phyloP scores from a whole-genome alignment of 768 basidiomycete genomes.

The Rhizopogon sp. region DNA sequence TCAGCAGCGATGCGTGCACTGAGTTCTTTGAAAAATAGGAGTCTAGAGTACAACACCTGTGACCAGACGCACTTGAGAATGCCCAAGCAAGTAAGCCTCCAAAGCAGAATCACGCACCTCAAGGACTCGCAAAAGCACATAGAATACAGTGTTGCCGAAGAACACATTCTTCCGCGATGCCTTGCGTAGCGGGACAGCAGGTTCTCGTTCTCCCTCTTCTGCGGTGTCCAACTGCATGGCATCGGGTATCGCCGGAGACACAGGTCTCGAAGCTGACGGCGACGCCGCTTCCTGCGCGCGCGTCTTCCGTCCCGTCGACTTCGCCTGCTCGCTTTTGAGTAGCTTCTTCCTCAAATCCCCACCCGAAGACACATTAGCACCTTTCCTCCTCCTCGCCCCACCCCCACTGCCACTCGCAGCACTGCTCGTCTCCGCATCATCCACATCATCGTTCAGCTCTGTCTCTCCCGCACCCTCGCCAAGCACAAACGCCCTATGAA shows the following conservation, averaged over 20 bases:
- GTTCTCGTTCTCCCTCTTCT: slow-evolving; percentile 23
- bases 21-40: slow-evolving; percentile 75
- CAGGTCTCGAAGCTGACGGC: slow-evolving; percentile 53
- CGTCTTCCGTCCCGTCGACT: slow-evolving; percentile 58
- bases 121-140: slow-evolving; percentile 76
- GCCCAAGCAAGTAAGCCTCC: background rate
- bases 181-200: slow-evolving; percentile 17
- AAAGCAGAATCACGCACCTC: slow-evolving; percentile 52
- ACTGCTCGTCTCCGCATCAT: slow-evolving; percentile 34
- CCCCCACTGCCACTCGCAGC: slow-evolving; percentile 27
- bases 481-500: slow-evolving; percentile 65
- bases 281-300: slow-evolving; percentile 48
- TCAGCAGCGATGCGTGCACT: slow-evolving; percentile 41
- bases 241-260: slow-evolving; percentile 55
- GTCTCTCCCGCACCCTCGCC: slow-evolving; percentile 57
- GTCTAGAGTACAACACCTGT: slow-evolving; percentile 78
- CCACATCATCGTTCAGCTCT: slow-evolving; percentile 48
- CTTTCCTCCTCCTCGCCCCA: slow-evolving; percentile 35
- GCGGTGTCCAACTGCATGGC: slow-evolving; percentile 28
- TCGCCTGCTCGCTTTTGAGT: slow-evolving; percentile 79
- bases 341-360: slow-evolving; percentile 77
- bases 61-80: slow-evolving; percentile 2
- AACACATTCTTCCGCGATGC: slow-evolving; percentile 55
- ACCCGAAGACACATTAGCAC: slow-evolving; percentile 35
- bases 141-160: slow-evolving; percentile 88